Base-by-base conservation (phyloP, 2,329 filamentous ascomycete species). In the Scedosporium boydii region DNA sequence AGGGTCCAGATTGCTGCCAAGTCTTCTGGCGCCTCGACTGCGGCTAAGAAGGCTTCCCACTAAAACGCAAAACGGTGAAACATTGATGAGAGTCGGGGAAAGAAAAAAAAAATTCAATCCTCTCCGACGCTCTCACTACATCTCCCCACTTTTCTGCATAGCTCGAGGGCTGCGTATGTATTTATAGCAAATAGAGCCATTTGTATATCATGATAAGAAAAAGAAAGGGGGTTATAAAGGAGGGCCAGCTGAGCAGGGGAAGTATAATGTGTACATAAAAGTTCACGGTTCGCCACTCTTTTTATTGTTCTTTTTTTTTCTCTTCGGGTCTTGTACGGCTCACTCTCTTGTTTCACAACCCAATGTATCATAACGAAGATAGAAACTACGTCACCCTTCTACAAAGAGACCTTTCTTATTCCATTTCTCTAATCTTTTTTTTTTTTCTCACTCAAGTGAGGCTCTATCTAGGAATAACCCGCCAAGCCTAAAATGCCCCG, bases 1-100 rank as follows among this genome's bases (percentile, higher is more conserved):
- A 77, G 75, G 59, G 58, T 83, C 65, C 48, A 60, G 58, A 42
- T 29, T 3, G 46, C 48, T 3, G 18, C 16, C 2, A 44, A 51
- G n/a, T 70, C 70, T 60, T 60, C 48, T 6, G 29, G 56, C 10
- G 21, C 51, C 23, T 55, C 48, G 42, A 62, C 62, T n/a, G 48
- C 53, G 18, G 59, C 61, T 26, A 65, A 64, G 51, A 60, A 58
- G 26, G 63, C 21, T 58, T 58, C 57, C 62, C 48, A 60, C 58
- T 64, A 63, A 65, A 29, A 48, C 16, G 21, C 4, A 63, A 29
- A 34, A 26, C 53, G 42, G 23, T 56, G 21, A 23, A 62, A 51
- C 58, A 9, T 48, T 46, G 18, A 38, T 38, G 34, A 38, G 34
- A 38, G 34, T 38, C 34, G 10, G 34, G 34, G 10, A 14, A 38